phyloP scores from a whole-genome alignment of 1,284 basidiomycete genomes.

The Trametes sp. region DNA sequence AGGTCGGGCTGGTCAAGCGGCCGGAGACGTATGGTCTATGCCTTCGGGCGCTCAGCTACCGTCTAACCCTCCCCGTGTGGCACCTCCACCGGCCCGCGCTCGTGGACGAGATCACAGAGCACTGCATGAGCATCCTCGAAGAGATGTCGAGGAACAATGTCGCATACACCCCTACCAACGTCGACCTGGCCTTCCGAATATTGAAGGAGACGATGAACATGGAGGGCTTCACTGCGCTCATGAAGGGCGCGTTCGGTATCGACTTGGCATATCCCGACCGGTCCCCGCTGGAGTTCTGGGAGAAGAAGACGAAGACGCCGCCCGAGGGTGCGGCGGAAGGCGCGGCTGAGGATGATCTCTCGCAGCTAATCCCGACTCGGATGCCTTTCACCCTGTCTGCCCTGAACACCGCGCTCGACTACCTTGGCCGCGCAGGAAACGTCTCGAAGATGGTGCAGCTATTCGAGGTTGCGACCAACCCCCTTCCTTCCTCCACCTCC shows the following conservation, averaged over 20 bases:
- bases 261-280: conserved; percentile 77
- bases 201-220: conserved; percentile 67
- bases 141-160: conserved; percentile 61
- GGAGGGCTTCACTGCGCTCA: conserved; percentile 59
- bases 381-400: conserved; percentile 69
- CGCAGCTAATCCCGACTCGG: conserved; percentile 39
- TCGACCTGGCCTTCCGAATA: conserved; percentile 72
- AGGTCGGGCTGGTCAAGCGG: conserved; percentile 52
- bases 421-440: conserved; percentile 64
- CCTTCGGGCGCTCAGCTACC: conserved; percentile 71
- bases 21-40: conserved; percentile 66
- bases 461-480: conserved; percentile 79
- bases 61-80: conserved; percentile 63
- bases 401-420: conserved; percentile 75
- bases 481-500: conserved; percentile 55
- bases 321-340: conserved; percentile 23
- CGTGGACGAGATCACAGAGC: conserved; percentile 50
- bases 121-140: conserved; percentile 58
- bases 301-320: conserved; percentile 23
- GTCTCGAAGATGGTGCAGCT: conserved; percentile 72
- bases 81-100: conserved; percentile 44
- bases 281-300: conserved; percentile 54
- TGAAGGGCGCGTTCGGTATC: conserved; percentile 74
- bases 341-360: conserved; percentile 23
- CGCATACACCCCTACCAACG: conserved; percentile 60